phyloP scores from a whole-genome alignment of 1,284 basidiomycete genomes.

The Boletus holoroseus region DNA sequence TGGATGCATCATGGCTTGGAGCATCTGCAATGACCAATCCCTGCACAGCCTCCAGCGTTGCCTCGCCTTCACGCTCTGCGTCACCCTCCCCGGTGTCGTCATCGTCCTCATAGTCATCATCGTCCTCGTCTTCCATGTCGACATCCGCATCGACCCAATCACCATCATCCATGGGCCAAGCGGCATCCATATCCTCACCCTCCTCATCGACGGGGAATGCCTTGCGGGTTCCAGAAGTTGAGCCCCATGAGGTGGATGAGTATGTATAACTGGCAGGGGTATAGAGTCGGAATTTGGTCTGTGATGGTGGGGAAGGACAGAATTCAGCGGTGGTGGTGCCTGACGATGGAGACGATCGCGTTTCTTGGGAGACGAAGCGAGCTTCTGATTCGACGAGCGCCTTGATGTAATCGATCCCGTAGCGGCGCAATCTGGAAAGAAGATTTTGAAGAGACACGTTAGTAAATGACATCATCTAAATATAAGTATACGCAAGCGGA shows the following conservation, averaged over 20 bases:
- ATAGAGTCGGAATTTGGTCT: slow-evolving; percentile 29
- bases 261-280: slow-evolving; percentile 33
- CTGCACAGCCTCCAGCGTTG: slow-evolving; percentile 14
- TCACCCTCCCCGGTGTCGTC: slow-evolving; percentile 19
- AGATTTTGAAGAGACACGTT: not conserved
- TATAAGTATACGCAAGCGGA: slow-evolving; percentile 10
- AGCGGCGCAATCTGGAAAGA: slow-evolving; percentile 27
- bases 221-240: slow-evolving; percentile 16
- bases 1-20: not conserved
- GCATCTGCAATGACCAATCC: slow-evolving; percentile 11
- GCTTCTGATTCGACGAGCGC: slow-evolving; percentile 31
- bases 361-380: slow-evolving; percentile 5
- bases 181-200: slow-evolving; percentile 18
- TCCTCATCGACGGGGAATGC: slow-evolving; percentile 16
- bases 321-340: slow-evolving; percentile 1
- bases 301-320: slow-evolving; percentile 7
- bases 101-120: slow-evolving; percentile 31
- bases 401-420: slow-evolving; percentile 33
- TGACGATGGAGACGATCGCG: not conserved
- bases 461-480: slow-evolving; percentile 9
- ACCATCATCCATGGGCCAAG: slow-evolving; percentile 23
- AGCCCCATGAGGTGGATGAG: slow-evolving; percentile 21
- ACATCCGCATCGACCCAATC: slow-evolving; percentile 30
- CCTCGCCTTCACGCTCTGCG: slow-evolving; percentile 13
- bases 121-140: slow-evolving; percentile 33